Conservation (phyloP, 192 early-diverging fungal species). For the Coemansia brasiliensis region DNA sequence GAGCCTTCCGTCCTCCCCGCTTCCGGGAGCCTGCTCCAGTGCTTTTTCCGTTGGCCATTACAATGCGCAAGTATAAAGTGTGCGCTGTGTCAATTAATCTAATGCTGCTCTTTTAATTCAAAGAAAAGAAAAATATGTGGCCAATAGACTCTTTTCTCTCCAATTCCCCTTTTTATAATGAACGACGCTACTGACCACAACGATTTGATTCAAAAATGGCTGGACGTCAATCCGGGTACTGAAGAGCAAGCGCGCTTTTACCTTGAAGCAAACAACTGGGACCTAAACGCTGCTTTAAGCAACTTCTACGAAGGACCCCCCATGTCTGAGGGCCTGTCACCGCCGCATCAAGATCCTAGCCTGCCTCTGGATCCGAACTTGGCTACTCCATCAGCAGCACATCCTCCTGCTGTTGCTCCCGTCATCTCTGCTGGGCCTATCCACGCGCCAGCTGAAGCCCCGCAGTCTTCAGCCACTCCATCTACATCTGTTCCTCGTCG, state of each 20-base stretch:
- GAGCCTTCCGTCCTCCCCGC: constrained; percentile 14
- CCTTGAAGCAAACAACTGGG: constrained; percentile 76
- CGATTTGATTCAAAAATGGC: constrained; percentile 63
- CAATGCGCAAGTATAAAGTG: background rate
- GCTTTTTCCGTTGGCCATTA: constrained; percentile 33
- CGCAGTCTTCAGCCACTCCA: constrained; percentile 5
- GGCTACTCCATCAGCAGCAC: constrained; percentile 6
- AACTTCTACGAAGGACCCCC: constrained; percentile 69
- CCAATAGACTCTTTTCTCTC: background rate
- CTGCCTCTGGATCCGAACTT: constrained; percentile 45
- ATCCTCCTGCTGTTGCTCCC: constrained; percentile 25
- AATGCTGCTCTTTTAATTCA: constrained; percentile 1
- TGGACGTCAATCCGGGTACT: constrained; percentile 55
- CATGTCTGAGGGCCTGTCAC: constrained; percentile 49
- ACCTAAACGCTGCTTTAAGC: constrained; percentile 67
- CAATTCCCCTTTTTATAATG: constrained; percentile 9
- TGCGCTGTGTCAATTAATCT: constrained; percentile 2
- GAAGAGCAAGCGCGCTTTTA: constrained; percentile 69
- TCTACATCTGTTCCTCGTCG: constrained; percentile 40
- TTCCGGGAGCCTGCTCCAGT: constrained; percentile 16
- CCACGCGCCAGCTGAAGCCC: constrained; percentile 9
- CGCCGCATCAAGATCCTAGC: constrained; percentile 31
- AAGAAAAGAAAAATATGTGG: background rate
- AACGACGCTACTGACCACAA: constrained; percentile 41
- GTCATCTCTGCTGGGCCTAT: constrained; percentile 34